Base-by-base conservation (phyloP, 1,284 basidiomycete genomes). In the Erythrobasidium hasegawianum region DNA sequence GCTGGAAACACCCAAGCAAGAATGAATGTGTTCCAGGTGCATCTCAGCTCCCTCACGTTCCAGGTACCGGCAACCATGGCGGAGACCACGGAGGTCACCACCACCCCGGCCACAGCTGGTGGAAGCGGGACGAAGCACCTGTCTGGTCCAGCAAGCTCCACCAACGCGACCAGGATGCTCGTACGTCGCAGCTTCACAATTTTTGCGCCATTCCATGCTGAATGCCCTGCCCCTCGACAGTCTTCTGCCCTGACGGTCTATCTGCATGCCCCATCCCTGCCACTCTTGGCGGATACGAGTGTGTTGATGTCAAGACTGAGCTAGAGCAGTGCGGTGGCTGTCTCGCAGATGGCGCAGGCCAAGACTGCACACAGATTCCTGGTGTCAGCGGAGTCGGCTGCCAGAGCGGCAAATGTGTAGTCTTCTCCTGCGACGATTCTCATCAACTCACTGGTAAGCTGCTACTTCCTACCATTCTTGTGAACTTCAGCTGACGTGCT, bases 341-440 rank as follows among this genome's bases (percentile, higher is more conserved):
- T 24, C 64, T 68, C 57, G 59, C 68, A 13, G 43, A 59, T 10
- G 45, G 58, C n/a, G 59, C 24, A 20, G 70, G 71, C 7, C 57
- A 64, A 7, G 72, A 73, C 65, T 72, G 72, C 72, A 70, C 72
- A 8, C 58, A 61, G 8, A 58, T 73, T 53, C 33, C 47, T 16
- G 68, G 68, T 40, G 71, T 62, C 10, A 49, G 18, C 14, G 60
- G 65, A 18, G 69, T 67, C 27, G 65, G 64, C 22, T 67, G 64
- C 59, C 29, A 61, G 49, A 52, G n/a, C 20, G 64, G 64, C 0
- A 27, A 45, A n/a, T 67, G 64, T 41, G 54, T 61, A 1, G 64
- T 67, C 20, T 67, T 67, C 58, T 67, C 64, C 2, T 67, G 64
- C 53, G 33, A 27, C 10, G 53, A 66, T 1, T 56, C 56, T n/a